Conservation (phyloP, 2,329 filamentous ascomycete genomes). For the Epichloe baconii region DNA sequence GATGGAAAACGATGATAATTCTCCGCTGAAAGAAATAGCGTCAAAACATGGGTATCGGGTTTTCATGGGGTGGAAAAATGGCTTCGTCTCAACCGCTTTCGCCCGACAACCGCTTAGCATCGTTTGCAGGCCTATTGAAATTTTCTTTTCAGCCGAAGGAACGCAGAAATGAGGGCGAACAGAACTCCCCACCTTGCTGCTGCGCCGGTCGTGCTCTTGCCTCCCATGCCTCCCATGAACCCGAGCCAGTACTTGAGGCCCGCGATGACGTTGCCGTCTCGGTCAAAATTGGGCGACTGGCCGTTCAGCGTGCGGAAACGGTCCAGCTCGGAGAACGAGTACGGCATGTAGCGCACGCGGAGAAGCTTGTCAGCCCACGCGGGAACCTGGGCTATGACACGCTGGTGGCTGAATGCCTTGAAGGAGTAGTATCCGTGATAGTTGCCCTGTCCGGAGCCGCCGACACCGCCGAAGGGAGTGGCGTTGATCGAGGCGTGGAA, state of each 20-base stretch:
- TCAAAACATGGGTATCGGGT: not conserved
- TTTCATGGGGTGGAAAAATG: not conserved
- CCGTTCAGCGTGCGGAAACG: conserved; percentile 29
- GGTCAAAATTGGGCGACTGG: conserved; percentile 47
- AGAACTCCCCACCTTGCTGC: conserved; percentile 36
- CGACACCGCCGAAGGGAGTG: conserved; percentile 37
- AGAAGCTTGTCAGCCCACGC: conserved; percentile 36
- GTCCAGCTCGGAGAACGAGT: conserved; percentile 32
- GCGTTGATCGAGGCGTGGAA: conserved; percentile 28
- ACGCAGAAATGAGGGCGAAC: conserved; percentile 23
- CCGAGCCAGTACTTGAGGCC: conserved; percentile 42
- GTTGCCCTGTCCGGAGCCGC: conserved; percentile 32
- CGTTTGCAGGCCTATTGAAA: conserved; percentile 18
- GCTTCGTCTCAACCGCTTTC: not conserved
- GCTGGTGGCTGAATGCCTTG: conserved; percentile 27
- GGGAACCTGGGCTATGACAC: conserved; percentile 24
- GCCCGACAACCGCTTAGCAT: conserved; percentile 1
- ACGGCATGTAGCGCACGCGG: conserved; percentile 55
- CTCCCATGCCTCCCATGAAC: conserved; percentile 38
- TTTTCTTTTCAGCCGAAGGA: conserved; percentile 22
- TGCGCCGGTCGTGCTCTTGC: conserved; percentile 33
- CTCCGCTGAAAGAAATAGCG: not conserved
- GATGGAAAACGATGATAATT: too few species aligned
- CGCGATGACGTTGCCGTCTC: conserved; percentile 38
- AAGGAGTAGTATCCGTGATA: conserved; percentile 38